Conservation (phyloP, 1,284 basidiomycete genomes). For the Xanthoconium separans region DNA sequence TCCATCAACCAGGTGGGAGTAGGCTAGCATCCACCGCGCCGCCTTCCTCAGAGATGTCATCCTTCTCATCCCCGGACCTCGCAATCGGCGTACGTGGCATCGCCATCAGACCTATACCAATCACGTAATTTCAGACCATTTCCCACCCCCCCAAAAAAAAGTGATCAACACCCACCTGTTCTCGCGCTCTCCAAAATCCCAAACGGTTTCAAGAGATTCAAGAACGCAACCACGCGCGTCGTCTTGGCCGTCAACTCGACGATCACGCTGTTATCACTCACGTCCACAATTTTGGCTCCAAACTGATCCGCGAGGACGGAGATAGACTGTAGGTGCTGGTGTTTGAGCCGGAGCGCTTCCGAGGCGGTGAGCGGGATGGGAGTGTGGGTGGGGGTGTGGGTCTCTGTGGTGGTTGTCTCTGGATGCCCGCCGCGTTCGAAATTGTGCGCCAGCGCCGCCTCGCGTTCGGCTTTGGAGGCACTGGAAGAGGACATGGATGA, state of each 20-base stretch:
- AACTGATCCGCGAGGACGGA: constrained; percentile 87
- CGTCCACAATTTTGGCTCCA: constrained; percentile 90
- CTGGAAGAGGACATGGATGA: constrained; percentile 25
- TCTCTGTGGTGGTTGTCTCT: constrained; percentile 20
- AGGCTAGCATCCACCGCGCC: constrained; percentile 79
- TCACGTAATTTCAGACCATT: background rate
- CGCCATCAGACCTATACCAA: constrained; percentile 79
- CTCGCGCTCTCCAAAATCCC: constrained; percentile 93
- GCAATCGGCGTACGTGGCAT: constrained; percentile 93
- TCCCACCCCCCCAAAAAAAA: background rate
- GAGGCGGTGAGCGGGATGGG: constrained; percentile 63
- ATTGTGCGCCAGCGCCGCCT: constrained; percentile 68
- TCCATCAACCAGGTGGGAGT: constrained; percentile 80
- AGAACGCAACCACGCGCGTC: constrained; percentile 88
- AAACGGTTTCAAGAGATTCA: constrained; percentile 91
- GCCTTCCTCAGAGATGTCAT: constrained; percentile 46
- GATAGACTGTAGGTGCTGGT: constrained; percentile 87
- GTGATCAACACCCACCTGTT: constrained; percentile 63
- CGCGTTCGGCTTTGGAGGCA: constrained; percentile 60
- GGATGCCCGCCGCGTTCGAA: constrained; percentile 63
- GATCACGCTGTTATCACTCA: constrained; percentile 92
- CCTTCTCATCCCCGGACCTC: constrained; percentile 59
- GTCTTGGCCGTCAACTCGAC: constrained; percentile 96
- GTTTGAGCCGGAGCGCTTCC: constrained; percentile 87
- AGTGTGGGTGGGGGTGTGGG: constrained; percentile 27